Evolutionary conservation across 306 rosid species (phyloP).

Genomic region (Myrica gale): DNA sequence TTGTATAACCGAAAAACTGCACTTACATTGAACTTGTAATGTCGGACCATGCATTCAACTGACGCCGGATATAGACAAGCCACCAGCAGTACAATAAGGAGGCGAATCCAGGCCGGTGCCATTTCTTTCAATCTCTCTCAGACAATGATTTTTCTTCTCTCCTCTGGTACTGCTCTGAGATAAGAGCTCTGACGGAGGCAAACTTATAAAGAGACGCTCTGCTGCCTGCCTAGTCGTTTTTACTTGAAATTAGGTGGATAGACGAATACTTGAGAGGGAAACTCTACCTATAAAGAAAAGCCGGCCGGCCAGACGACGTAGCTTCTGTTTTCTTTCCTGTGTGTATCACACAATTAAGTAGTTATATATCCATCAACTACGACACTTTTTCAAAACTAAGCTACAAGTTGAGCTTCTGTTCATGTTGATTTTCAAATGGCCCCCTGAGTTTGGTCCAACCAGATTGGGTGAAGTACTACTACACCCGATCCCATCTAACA

Average conservation of each 20-base stretch:
- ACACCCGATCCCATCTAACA: slow-evolving; percentile 45
- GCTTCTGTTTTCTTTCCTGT: slow-evolving; percentile 30
- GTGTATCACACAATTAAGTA: slow-evolving; percentile 33
- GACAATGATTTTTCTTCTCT: background rate
- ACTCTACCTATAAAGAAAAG: slow-evolving; percentile 14
- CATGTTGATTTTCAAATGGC: slow-evolving; percentile 15
- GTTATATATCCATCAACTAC: slow-evolving; percentile 36
- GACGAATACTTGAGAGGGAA: slow-evolving; percentile 30
- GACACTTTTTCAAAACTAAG: slow-evolving; percentile 39
- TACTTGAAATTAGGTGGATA: slow-evolving; percentile 31
- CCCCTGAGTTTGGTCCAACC: slow-evolving; percentile 52
- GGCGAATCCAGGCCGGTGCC: slow-evolving; percentile 8
- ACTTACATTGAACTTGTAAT: slow-evolving; percentile 51
- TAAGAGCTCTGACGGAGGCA: slow-evolving; percentile 5
- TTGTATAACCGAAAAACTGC: background rate
- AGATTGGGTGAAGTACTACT: slow-evolving; percentile 40
- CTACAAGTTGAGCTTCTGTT: slow-evolving; percentile 6
- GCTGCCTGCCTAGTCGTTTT: slow-evolving; percentile 55
- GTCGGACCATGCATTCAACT: slow-evolving; percentile 47
- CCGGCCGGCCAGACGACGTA: background rate
- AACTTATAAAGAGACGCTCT: slow-evolving; percentile 30
- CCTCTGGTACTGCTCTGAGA: background rate
- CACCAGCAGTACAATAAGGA: slow-evolving; percentile 5
- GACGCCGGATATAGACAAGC: slow-evolving; percentile 31
- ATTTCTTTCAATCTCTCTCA: background rate